These are phyloP conservation scores for Canavalia gladiata DNA, from an alignment of 306 rosid species.

Conservation along the genomic window DNA sequence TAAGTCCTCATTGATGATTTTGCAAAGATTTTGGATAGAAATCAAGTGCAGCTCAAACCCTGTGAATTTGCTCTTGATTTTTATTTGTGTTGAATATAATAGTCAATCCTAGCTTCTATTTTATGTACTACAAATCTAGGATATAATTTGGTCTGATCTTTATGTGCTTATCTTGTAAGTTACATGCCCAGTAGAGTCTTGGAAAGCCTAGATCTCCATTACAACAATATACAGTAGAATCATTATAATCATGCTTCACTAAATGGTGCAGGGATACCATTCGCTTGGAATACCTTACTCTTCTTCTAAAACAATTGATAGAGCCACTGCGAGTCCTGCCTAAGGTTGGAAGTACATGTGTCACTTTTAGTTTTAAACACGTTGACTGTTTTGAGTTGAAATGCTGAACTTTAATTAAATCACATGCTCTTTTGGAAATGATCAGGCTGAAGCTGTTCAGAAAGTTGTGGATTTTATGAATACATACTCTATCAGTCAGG, in stretches of 20 bases:
- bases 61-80: not conserved
- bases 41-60: conserved; percentile 41
- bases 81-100: conserved; percentile 27
- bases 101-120: conserved; percentile 31
- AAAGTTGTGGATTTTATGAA: conserved; percentile 94
- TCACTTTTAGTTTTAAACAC: conserved; percentile 18
- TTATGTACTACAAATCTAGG: conserved; percentile 6
- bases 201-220: conserved; percentile 36
- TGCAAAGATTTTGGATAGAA: conserved; percentile 24
- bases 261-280: conserved; percentile 73
- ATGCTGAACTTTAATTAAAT: conserved; percentile 35
- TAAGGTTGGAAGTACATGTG: conserved; percentile 65
- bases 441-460: conserved; percentile 88
- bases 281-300: conserved; percentile 79
- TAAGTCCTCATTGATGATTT: conserved; percentile 8
- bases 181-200: conserved; percentile 13
- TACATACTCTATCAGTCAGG: conserved; percentile 80
- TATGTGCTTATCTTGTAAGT: conserved; percentile 26
- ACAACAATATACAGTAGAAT: conserved; percentile 22
- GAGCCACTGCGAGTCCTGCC: conserved; percentile 76
- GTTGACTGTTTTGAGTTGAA: conserved; percentile 37
- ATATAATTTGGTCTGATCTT: conserved; percentile 40
- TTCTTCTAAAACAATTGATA: conserved; percentile 73
- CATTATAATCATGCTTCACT: conserved; percentile 38
- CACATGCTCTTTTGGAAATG: conserved; percentile 41